These are phyloP conservation scores for Fistulinella prunicolor DNA, from an alignment of 768 basidiomycete species.

Conservation along the genomic window DNA sequence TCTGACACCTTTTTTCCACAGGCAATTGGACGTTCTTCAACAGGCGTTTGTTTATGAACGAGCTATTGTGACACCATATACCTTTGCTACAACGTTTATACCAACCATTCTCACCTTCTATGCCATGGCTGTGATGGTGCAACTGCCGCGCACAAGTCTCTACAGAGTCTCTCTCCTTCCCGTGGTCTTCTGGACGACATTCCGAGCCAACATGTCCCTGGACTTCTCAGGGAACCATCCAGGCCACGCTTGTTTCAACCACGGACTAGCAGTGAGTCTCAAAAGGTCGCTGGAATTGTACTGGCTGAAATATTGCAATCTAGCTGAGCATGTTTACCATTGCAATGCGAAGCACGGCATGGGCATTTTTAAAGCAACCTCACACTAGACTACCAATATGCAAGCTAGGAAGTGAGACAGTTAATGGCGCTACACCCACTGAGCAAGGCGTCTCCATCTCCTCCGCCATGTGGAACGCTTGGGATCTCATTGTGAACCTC, in stretches of 20 bases:
- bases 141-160: constrained; percentile 42
- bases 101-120: constrained; percentile 47
- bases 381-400: constrained; percentile 13
- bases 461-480: constrained; percentile 27
- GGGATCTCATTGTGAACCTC: constrained; percentile 23
- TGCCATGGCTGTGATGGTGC: constrained; percentile 51
- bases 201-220: constrained; percentile 34
- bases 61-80: constrained; percentile 18
- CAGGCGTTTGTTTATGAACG: constrained; percentile 15
- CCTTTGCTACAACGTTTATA: constrained; percentile 36
- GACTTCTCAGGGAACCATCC: constrained; percentile 22
- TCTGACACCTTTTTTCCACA: constrained; percentile 8
- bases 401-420: background rate
- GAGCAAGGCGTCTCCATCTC: constrained; percentile 2
- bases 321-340: constrained; percentile 25
- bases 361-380: constrained; percentile 14
- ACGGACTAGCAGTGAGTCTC: constrained; percentile 20
- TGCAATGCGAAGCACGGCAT: constrained; percentile 23
- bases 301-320: background rate
- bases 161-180: constrained; percentile 50
- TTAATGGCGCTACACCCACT: background rate
- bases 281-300: no score
- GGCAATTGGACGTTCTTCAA: constrained; percentile 8
- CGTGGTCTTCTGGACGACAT: constrained; percentile 42
- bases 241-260: constrained; percentile 18